Percentiles rank a stretch among this genome's conserved stretches.
phyloP scores from a whole-genome alignment of 345 rosid genomes.

The Citrus australasica region DNA sequence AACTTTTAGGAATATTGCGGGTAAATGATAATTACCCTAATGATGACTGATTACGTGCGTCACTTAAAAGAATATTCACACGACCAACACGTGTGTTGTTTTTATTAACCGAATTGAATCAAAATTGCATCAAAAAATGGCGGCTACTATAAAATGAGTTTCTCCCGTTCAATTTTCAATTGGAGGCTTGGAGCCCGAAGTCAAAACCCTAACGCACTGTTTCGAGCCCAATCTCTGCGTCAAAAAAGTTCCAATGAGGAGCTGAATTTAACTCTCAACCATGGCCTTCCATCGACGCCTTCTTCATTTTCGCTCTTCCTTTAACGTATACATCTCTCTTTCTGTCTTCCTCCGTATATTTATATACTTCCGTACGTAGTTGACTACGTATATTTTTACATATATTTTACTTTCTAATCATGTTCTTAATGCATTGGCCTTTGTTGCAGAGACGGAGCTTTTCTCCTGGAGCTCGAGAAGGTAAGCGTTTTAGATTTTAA shows the following conservation, averaged over 20 bases:
- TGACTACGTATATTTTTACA: neutral
- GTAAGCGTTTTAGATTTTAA: conserved; percentile 17
- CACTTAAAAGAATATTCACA: neutral
- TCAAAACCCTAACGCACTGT: neutral
- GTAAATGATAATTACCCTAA: neutral
- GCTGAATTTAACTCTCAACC: neutral
- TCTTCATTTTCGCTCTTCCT: conserved; percentile 23
- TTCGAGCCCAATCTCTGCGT: neutral
- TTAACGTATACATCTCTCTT: conserved; percentile 10
- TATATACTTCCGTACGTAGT: neutral
- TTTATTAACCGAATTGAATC: neutral
- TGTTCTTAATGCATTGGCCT: neutral
- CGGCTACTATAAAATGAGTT: neutral
- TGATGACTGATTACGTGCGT: neutral
- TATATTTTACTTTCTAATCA: neutral
- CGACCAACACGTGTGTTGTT: no score
- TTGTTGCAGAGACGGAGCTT: conserved; percentile 41
- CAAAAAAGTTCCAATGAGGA: neutral
- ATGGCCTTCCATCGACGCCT: conserved; percentile 43
- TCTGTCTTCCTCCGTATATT: neutral
- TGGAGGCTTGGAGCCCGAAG: neutral
- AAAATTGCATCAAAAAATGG: neutral
- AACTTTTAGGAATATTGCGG: neutral
- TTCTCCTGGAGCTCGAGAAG: conserved; percentile 30
- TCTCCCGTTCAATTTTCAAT: neutral